phyloP scores from a whole-genome alignment of 768 basidiomycete species.

The Candolleomyces eurysporus region DNA sequence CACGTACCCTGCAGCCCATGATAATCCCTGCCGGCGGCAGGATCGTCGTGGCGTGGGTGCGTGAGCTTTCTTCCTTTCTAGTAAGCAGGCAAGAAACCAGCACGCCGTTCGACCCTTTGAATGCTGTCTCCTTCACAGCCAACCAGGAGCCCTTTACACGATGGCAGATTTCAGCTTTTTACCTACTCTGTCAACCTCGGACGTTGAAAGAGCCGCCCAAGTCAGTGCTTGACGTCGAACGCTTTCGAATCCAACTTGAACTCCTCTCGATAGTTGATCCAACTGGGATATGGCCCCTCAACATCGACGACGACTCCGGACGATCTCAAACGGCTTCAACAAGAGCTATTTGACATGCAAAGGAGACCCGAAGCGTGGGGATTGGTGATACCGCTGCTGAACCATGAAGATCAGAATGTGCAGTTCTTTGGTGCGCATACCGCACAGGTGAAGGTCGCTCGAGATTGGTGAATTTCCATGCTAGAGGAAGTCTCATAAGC shows the following conservation, averaged over 20 bases:
- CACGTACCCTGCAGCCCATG: no score
- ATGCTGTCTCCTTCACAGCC: no score
- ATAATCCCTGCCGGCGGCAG: no score
- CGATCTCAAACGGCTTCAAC: constrained; percentile 61
- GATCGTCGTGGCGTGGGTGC: no score
- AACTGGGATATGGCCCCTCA: constrained; percentile 59
- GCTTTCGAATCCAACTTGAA: constrained; percentile 4
- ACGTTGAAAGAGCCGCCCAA: constrained; percentile 15
- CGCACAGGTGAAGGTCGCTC: constrained; percentile 87
- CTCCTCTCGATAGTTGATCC: constrained; percentile 52
- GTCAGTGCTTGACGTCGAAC: constrained; percentile 5
- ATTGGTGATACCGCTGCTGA: constrained; percentile 72
- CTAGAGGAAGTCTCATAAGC: background rate
- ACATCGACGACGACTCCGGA: constrained; percentile 50
- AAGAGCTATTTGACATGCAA: constrained; percentile 74
- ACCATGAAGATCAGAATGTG: constrained; percentile 73
- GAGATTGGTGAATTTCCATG: constrained; percentile 70
- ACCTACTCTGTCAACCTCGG: constrained; percentile 11
- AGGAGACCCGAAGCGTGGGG: constrained; percentile 82
- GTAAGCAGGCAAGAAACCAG: no score
- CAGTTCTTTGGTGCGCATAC: constrained; percentile 97
- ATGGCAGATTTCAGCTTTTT: constrained; percentile 14
- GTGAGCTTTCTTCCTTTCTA: no score
- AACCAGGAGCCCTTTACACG: background rate
- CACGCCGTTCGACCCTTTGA: no score